Evolutionary conservation across 176 grass and related monocot genomes (phyloP).

Genomic region (Melocanna baccifera): DNA sequence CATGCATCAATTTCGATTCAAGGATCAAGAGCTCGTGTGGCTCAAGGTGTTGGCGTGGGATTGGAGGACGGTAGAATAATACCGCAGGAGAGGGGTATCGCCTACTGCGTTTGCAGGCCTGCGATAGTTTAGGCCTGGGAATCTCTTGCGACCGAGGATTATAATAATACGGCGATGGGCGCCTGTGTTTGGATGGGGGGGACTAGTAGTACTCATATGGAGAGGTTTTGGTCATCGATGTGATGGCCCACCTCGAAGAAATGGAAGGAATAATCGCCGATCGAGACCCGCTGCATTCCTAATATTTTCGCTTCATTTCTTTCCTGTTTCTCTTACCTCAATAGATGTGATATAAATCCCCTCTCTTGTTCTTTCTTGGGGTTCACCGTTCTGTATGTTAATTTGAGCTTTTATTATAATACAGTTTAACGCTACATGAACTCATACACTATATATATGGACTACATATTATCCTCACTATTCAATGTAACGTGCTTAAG

Average conservation of each 20-base stretch:
- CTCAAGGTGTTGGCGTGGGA: constrained; percentile 33
- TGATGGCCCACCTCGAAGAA: constrained; percentile 42
- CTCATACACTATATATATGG: neutral
- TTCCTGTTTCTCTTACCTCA: no score
- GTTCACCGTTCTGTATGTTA: neutral
- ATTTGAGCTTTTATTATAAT: neutral
- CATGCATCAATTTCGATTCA: neutral
- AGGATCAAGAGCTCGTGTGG: neutral
- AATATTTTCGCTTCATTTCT: neutral
- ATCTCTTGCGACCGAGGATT: constrained; percentile 14
- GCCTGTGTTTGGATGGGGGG: neutral
- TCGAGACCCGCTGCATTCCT: constrained; percentile 28
- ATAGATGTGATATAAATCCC: neutral
- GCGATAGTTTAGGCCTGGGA: neutral
- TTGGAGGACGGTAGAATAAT: constrained; percentile 10
- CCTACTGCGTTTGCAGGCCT: neutral
- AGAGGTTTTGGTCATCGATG: constrained; percentile 23
- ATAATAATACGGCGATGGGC: neutral
- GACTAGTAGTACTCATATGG: constrained; percentile 37
- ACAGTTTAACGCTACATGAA: neutral
- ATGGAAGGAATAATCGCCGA: constrained; percentile 45
- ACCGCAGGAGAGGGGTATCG: neutral
- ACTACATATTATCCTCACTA: neutral
- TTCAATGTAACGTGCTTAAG: neutral
- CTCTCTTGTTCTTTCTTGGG: neutral